These are phyloP conservation scores for Brassica cretica DNA, from an alignment of 345 rosid species.

Conservation along the genomic window DNA sequence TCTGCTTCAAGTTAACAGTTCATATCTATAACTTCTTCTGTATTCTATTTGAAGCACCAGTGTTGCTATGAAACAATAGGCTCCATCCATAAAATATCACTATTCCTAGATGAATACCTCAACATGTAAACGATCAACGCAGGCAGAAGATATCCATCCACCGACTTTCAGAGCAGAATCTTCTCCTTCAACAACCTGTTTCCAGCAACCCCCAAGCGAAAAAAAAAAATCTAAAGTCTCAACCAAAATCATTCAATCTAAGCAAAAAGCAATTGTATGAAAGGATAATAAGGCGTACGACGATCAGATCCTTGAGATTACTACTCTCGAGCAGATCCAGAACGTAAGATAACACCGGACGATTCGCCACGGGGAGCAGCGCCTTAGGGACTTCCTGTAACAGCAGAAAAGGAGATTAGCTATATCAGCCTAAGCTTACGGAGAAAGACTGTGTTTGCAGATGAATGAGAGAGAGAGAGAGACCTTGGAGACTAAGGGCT, in stretches of 20 bases:
- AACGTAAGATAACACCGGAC: conserved; percentile 81
- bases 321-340: conserved; percentile 75
- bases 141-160: conserved; percentile 87
- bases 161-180: conserved; percentile 84
- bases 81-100: background rate
- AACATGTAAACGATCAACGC: conserved; percentile 84
- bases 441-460: background rate
- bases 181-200: conserved; percentile 91
- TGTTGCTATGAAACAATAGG: conserved; percentile 9
- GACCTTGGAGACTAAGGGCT: conserved; percentile 89
- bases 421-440: background rate
- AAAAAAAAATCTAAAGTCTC: background rate
- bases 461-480: conserved; percentile 7
- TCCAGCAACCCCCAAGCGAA: conserved; percentile 12
- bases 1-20: background rate
- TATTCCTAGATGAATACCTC: conserved; percentile 48
- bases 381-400: conserved; percentile 88
- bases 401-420: conserved; percentile 1
- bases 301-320: conserved; percentile 89
- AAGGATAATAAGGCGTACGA: conserved; percentile 47
- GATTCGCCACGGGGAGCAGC: conserved; percentile 89
- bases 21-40: background rate
- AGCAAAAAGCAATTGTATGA: background rate
- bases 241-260: background rate
- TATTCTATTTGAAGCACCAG: background rate